These are phyloP conservation scores for Nelumbo lutea DNA, from an alignment of 164 flowering plant genomes.

Conservation along the genomic window DNA sequence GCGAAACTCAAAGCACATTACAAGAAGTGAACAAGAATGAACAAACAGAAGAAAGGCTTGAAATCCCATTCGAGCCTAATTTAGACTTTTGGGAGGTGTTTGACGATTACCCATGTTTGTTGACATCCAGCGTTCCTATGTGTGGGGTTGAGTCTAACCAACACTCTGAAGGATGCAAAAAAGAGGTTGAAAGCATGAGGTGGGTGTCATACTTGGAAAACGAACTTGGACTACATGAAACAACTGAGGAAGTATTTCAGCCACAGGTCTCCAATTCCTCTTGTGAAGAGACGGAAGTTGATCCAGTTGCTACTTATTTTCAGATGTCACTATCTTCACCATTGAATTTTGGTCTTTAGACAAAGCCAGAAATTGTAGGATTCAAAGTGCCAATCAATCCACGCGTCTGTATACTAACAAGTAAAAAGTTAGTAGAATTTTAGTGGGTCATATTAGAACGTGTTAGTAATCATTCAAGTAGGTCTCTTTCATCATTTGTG, in stretches of 20 bases:
- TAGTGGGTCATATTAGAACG: too few species aligned
- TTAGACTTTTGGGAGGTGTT: slow-evolving; percentile 44
- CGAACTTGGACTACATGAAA: slow-evolving; percentile 39
- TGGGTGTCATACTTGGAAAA: slow-evolving; percentile 46
- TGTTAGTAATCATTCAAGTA: too few species aligned
- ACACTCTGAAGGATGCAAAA: not conserved
- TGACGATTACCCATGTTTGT: slow-evolving; percentile 13
- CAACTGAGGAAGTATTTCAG: not conserved
- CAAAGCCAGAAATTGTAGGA: not conserved
- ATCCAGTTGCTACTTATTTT: slow-evolving; percentile 13
- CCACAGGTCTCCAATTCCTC: not conserved
- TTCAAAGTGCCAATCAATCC: not conserved
- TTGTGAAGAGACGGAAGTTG: slow-evolving; percentile 1
- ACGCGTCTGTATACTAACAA: too few species aligned
- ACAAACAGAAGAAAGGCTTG: slow-evolving; percentile 9
- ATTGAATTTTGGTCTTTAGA: not conserved
- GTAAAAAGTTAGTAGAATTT: too few species aligned
- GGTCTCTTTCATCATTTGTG: too few species aligned
- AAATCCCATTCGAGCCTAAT: slow-evolving; percentile 34
- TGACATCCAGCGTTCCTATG: slow-evolving; percentile 1
- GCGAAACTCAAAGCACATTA: not conserved
- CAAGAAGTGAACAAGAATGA: slow-evolving; percentile 18
- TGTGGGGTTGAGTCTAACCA: slow-evolving; percentile 1
- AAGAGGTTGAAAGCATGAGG: slow-evolving; percentile 19
- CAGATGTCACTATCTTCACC: slow-evolving; percentile 15